phyloP scores from a whole-genome alignment of 805 yeast genomes.

The Pichia ethanolica region DNA sequence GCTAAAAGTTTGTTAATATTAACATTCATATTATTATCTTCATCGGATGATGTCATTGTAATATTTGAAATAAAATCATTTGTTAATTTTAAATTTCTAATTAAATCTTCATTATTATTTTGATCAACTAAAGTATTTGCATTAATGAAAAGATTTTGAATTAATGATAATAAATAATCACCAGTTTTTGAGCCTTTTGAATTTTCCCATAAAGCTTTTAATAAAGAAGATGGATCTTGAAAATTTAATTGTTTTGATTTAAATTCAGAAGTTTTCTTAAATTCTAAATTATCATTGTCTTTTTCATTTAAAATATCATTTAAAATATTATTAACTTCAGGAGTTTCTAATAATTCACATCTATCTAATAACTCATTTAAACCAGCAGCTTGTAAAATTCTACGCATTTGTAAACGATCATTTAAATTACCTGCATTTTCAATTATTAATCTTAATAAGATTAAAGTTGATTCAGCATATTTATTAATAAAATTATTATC shows the following conservation, averaged over 20 bases:
- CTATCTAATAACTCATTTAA: slow-evolving; percentile 30
- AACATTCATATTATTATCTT: slow-evolving; percentile 63
- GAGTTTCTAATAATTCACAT: slow-evolving; percentile 34
- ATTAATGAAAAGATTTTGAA: slow-evolving; percentile 56
- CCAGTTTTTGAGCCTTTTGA: slow-evolving; percentile 54
- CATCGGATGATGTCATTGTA: slow-evolving; percentile 43
- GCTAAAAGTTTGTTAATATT: slow-evolving; percentile 69
- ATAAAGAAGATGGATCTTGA: slow-evolving; percentile 65
- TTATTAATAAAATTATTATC: slow-evolving; percentile 56
- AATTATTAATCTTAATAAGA: slow-evolving; percentile 42
- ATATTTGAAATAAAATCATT: slow-evolving; percentile 51
- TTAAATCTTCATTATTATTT: slow-evolving; percentile 32
- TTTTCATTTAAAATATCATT: slow-evolving; percentile 33
- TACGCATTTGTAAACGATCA: slow-evolving; percentile 41
- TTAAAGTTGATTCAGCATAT: slow-evolving; percentile 43
- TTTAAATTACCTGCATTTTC: slow-evolving; percentile 31
- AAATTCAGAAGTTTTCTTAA: slow-evolving; percentile 31
- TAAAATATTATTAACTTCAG: slow-evolving; percentile 37
- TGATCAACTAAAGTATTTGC: slow-evolving; percentile 29
- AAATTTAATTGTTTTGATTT: slow-evolving; percentile 44
- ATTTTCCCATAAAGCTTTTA: slow-evolving; percentile 49
- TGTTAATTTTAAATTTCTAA: slow-evolving; percentile 47
- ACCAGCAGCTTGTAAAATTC: slow-evolving; percentile 38
- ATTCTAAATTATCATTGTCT: slow-evolving; percentile 35
- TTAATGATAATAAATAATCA: slow-evolving; percentile 50